These are phyloP conservation scores for Cordyceps sp. DNA, from an alignment of 2,329 filamentous ascomycete genomes.

Conservation along the genomic window DNA sequence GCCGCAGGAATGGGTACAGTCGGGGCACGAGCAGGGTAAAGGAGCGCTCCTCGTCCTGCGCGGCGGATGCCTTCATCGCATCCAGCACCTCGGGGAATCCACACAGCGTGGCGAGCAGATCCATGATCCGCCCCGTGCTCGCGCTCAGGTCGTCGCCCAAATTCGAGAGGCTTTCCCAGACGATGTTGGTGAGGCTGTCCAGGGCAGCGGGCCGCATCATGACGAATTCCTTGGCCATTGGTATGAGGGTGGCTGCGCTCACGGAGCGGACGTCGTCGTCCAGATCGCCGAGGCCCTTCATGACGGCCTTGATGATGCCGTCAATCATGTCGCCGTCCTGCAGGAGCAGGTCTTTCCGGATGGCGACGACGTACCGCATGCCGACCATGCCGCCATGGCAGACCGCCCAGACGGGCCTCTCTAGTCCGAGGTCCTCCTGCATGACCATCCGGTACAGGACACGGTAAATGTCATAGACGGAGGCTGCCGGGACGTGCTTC, in stretches of 20 bases:
- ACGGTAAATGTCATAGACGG: conserved; percentile 70
- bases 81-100: conserved; percentile 84
- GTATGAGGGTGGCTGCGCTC: conserved; percentile 91
- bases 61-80: conserved; percentile 83
- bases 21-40: conserved; percentile 86
- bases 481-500: conserved; percentile 62
- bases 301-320: conserved; percentile 79
- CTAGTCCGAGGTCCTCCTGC: conserved; percentile 63
- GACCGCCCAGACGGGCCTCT: conserved; percentile 73
- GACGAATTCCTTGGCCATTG: conserved; percentile 91
- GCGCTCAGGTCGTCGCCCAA: conserved; percentile 94
- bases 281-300: conserved; percentile 79
- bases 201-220: conserved; percentile 64
- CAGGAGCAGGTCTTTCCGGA: conserved; percentile 80
- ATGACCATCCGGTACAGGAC: conserved; percentile 83
- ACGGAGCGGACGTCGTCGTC: conserved; percentile 96
- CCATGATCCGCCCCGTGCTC: conserved; percentile 97
- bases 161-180: conserved; percentile 94
- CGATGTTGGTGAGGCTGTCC: conserved; percentile 73
- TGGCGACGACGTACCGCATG: conserved; percentile 83
- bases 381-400: conserved; percentile 98
- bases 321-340: conserved; percentile 77
- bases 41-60: conserved; percentile 67
- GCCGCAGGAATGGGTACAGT: conserved; percentile 87
- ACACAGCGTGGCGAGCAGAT: conserved; percentile 86